phyloP scores from a whole-genome alignment of 805 yeast genomes.

The Saccharomyces mikatae region DNA sequence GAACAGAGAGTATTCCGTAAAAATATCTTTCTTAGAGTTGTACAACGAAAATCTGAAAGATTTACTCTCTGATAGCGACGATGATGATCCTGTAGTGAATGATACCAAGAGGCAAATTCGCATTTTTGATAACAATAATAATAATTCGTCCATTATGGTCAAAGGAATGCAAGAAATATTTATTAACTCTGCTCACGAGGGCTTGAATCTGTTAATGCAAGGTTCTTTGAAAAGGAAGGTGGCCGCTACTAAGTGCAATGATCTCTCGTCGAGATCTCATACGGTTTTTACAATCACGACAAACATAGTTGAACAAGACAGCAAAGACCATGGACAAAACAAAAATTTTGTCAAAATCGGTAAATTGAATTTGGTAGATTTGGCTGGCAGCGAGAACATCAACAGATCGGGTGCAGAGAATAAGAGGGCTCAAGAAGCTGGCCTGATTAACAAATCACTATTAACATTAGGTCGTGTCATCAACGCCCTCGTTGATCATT shows the following conservation, averaged over 20 bases:
- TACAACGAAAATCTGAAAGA: slow-evolving; percentile 78
- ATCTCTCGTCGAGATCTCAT: slow-evolving; percentile 70
- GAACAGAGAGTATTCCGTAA: slow-evolving; percentile 50
- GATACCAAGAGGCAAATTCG: slow-evolving; percentile 41
- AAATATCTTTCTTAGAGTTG: slow-evolving; percentile 67
- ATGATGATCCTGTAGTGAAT: slow-evolving; percentile 15
- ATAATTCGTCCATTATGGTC: slow-evolving; percentile 35
- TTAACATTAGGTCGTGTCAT: slow-evolving; percentile 83
- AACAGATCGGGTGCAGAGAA: slow-evolving; percentile 76
- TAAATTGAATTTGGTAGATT: slow-evolving; percentile 79
- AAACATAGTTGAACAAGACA: slow-evolving; percentile 42
- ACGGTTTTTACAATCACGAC: slow-evolving; percentile 67
- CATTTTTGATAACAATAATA: slow-evolving; percentile 40
- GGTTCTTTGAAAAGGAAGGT: slow-evolving; percentile 63
- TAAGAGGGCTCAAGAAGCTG: slow-evolving; percentile 85
- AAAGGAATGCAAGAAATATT: slow-evolving; percentile 52
- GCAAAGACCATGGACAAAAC: not conserved
- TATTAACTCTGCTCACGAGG: slow-evolving; percentile 43
- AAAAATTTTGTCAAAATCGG: slow-evolving; percentile 38
- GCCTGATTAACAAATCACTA: slow-evolving; percentile 78
- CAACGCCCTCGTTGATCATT: slow-evolving; percentile 55
- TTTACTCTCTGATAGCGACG: slow-evolving; percentile 35
- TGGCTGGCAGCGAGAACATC: slow-evolving; percentile 89
- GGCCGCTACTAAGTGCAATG: slow-evolving; percentile 73
- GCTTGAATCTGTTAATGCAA: slow-evolving; percentile 41